A percentile compares a stretch with the other conserved stretches of the same genome.
Evolutionary conservation across 164 flowering plant genomes (phyloP).

Genomic region (Dillenia suffruticosa): DNA sequence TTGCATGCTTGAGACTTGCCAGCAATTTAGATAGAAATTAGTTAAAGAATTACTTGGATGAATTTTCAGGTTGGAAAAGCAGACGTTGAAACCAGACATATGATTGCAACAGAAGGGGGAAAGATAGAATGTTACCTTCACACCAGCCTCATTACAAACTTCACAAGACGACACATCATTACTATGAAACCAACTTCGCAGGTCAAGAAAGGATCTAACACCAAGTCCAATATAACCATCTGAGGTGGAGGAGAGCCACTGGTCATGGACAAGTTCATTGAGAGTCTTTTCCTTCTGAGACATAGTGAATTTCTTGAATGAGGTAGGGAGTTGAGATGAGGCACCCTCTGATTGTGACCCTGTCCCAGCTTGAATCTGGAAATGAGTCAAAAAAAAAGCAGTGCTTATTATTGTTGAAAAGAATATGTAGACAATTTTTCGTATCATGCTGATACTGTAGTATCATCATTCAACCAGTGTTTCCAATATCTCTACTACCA

Average conservation of each 20-base stretch:
- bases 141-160: constrained; percentile 92
- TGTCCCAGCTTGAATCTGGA: constrained; percentile 31
- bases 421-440: too few relatives aligned
- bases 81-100: too few relatives aligned
- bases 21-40: too few relatives aligned
- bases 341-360: constrained; percentile 46
- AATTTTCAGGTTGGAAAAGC: too few relatives aligned
- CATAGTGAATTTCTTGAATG: constrained; percentile 62
- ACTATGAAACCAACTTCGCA: constrained; percentile 80
- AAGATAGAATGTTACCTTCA: constrained; percentile 53
- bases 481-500: too few relatives aligned
- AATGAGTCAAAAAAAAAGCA: constrained; percentile 4
- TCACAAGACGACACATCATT: constrained; percentile 75
- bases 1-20: too few relatives aligned
- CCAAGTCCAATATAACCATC: constrained; percentile 80
- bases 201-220: constrained; percentile 84
- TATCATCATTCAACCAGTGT: too few relatives aligned
- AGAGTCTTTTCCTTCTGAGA: constrained; percentile 85
- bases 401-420: too few relatives aligned
- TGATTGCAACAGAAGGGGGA: background rate
- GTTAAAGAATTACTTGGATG: too few relatives aligned
- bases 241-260: constrained; percentile 62
- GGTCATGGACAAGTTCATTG: constrained; percentile 65
- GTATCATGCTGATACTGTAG: too few relatives aligned
- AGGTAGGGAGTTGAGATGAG: constrained; percentile 48